Conservation (phyloP, 2,329 filamentous ascomycete genomes). For the Stachybotrys chlorohalonatus region DNA sequence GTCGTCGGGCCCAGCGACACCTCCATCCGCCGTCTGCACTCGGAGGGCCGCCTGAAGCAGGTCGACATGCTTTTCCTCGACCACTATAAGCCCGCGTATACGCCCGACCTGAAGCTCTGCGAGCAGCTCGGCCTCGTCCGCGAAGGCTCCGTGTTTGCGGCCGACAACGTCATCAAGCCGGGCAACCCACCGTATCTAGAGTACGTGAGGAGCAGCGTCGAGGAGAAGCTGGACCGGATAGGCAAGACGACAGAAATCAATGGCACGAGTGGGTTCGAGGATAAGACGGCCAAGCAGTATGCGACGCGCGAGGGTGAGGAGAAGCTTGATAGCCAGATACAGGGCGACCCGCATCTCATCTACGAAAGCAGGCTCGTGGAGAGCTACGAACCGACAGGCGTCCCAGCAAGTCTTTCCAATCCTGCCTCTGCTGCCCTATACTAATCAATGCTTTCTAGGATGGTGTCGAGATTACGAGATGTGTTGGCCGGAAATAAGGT, state of each 20-base stretch:
- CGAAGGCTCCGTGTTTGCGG: slow-evolving; percentile 53
- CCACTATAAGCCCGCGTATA: slow-evolving; percentile 71
- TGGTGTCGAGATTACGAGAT: slow-evolving; percentile 57
- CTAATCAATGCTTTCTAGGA: slow-evolving; percentile 37
- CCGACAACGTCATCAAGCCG: slow-evolving; percentile 63
- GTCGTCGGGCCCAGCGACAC: slow-evolving; percentile 59
- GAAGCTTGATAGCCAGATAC: slow-evolving; percentile 17
- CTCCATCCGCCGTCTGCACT: slow-evolving; percentile 52
- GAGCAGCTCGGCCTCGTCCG: slow-evolving; percentile 60
- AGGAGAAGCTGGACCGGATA: slow-evolving; percentile 39
- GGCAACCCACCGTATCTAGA: slow-evolving; percentile 63
- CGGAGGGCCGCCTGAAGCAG: slow-evolving; percentile 36
- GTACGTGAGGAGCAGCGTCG: slow-evolving; percentile 58
- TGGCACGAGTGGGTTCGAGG: slow-evolving; percentile 23
- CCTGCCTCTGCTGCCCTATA: background rate
- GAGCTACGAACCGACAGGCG: slow-evolving; percentile 60
- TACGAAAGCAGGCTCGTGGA: slow-evolving; percentile 57
- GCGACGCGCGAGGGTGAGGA: slow-evolving; percentile 45
- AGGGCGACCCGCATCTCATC: slow-evolving; percentile 54
- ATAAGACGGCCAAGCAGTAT: slow-evolving; percentile 38
- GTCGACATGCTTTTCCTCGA: slow-evolving; percentile 73
- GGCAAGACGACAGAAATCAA: slow-evolving; percentile 11
- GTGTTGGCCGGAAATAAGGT: slow-evolving; percentile 27
- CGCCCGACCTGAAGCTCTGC: slow-evolving; percentile 65
- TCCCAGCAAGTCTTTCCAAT: slow-evolving; percentile 40